phyloP scores from a whole-genome alignment of 805 yeast species.

The Candida multigemmis region DNA sequence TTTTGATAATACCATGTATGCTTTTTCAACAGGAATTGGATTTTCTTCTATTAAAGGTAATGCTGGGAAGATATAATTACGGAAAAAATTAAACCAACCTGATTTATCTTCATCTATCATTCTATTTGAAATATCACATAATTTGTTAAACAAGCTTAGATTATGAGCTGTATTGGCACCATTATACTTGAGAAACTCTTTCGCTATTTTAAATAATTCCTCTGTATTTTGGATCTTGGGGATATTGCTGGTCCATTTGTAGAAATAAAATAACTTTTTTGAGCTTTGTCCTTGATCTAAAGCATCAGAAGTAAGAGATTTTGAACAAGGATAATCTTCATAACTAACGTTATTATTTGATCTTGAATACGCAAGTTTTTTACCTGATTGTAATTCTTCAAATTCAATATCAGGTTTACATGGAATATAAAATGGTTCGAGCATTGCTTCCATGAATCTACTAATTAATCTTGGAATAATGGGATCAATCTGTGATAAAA shows the following conservation, averaged over 20 bases:
- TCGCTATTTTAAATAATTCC: conserved; percentile 39
- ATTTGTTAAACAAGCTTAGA: conserved; percentile 40
- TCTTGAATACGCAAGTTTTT: conserved; percentile 13
- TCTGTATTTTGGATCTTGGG: conserved; percentile 27
- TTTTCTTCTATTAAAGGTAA: conserved; percentile 45
- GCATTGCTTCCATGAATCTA: conserved; percentile 37
- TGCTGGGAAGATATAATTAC: conserved; percentile 62
- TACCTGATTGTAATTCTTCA: conserved; percentile 11
- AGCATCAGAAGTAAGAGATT: conserved; percentile 23
- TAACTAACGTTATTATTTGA: conserved; percentile 16
- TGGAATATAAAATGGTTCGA: conserved; percentile 39
- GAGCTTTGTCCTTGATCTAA: conserved; percentile 11
- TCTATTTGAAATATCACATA: conserved; percentile 53
- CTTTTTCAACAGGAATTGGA: conserved; percentile 51
- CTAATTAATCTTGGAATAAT: conserved; percentile 39
- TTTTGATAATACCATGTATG: conserved; percentile 42
- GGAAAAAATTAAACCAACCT: conserved; percentile 50
- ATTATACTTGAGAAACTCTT: conserved; percentile 40
- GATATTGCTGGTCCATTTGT: conserved; percentile 38
- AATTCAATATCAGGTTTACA: conserved; percentile 10
- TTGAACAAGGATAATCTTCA: conserved; percentile 12
- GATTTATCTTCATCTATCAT: conserved; percentile 11
- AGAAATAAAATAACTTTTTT: conserved; percentile 30
- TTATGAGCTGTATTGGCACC: conserved; percentile 48
- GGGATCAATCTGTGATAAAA: conserved; percentile 43